Percentiles rank a stretch among this genome's conserved stretches.
Evolutionary conservation across 495 filamentous ascomycete genomes (phyloP).

Genomic region (Penicillium salamii): DNA sequence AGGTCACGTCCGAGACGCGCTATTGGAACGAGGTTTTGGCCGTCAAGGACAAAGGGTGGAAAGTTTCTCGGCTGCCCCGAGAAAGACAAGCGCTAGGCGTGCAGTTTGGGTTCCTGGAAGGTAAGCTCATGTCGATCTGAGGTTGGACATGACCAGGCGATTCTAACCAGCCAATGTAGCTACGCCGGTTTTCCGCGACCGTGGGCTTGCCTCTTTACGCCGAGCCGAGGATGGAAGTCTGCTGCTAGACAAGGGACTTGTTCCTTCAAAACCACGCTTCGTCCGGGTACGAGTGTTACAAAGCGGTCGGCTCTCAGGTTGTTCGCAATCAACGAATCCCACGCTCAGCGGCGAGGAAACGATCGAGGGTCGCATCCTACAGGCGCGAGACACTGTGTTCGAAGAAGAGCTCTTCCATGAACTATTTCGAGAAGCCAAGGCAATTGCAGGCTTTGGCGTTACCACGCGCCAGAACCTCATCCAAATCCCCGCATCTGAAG

Average conservation of each 20-base stretch:
- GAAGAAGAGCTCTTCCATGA: slow-evolving; percentile 95
- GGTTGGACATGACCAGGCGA: neutral
- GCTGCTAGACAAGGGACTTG: slow-evolving; percentile 66
- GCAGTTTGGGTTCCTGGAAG: slow-evolving; percentile 83
- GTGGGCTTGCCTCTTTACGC: slow-evolving; percentile 73
- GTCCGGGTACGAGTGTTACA: slow-evolving; percentile 60
- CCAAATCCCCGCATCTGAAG: slow-evolving; percentile 51
- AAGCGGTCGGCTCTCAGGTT: slow-evolving; percentile 37
- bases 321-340: slow-evolving; percentile 39
- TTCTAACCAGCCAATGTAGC: slow-evolving; percentile 38
- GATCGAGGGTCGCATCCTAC: slow-evolving; percentile 66
- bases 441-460: slow-evolving; percentile 63
- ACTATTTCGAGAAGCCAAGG: slow-evolving; percentile 74
- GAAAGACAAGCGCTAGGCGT: slow-evolving; percentile 76
- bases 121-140: slow-evolving; percentile 24
- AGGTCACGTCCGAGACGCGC: slow-evolving; percentile 71
- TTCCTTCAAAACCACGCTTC: slow-evolving; percentile 52
- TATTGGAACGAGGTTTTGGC: slow-evolving; percentile 87
- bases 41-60: slow-evolving; percentile 81
- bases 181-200: slow-evolving; percentile 69
- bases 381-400: slow-evolving; percentile 83
- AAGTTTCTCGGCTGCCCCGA: slow-evolving; percentile 68
- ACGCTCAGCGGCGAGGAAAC: slow-evolving; percentile 27
- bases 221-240: slow-evolving; percentile 72
- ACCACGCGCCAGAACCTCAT: slow-evolving; percentile 56